Percentiles rank a stretch among this genome's conserved stretches.
These are phyloP conservation scores for Mucor piriformis DNA, from an alignment of 371 early-diverging fungal species.

Conservation along the genomic window DNA sequence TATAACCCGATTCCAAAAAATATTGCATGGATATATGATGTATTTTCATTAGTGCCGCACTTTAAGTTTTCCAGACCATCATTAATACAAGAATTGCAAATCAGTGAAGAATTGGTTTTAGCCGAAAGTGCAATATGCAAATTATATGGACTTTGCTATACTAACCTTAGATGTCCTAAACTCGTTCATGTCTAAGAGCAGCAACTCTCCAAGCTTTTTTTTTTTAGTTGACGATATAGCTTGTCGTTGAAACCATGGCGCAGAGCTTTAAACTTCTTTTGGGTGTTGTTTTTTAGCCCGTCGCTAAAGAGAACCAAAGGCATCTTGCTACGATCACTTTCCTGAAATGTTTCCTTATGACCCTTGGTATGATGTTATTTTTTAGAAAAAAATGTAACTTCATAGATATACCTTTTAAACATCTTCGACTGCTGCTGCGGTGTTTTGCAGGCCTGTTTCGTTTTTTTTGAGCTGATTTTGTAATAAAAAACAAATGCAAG, in stretches of 20 bases:
- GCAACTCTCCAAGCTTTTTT: neutral
- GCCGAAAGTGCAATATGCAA: too few species aligned
- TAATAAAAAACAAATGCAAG: too few species aligned
- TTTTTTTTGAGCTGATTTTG: neutral
- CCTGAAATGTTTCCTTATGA: neutral
- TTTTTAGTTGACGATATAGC: neutral
- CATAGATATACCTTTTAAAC: too few species aligned
- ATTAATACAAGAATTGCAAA: too few species aligned
- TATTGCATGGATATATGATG: too few species aligned
- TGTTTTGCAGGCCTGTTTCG: too few species aligned
- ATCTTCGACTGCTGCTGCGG: too few species aligned
- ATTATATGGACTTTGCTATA: neutral
- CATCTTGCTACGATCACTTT: neutral
- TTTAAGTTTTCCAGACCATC: neutral
- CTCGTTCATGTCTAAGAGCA: neutral
- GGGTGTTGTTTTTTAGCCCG: neutral
- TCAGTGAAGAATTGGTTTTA: too few species aligned
- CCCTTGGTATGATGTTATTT: neutral
- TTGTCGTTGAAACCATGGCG: neutral
- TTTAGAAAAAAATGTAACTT: neutral
- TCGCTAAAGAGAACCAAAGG: constrained; percentile 4
- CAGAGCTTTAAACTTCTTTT: neutral
- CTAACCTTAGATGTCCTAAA: neutral
- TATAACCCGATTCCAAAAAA: too few species aligned
- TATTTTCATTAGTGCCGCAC: neutral